Conservation (phyloP, 345 rosid species). For the Atalantia buxifolia region DNA sequence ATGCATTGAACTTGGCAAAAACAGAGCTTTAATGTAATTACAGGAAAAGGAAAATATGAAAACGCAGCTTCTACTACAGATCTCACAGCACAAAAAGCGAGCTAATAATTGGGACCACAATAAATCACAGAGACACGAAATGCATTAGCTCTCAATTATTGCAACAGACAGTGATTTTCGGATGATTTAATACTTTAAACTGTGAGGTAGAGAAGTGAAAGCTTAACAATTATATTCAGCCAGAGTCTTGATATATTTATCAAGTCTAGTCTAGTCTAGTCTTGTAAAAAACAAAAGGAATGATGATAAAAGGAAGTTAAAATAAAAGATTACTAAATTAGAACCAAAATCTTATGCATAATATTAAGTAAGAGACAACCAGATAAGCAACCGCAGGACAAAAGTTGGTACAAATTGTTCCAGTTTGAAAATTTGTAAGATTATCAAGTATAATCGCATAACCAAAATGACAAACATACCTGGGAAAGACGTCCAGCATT, state of each 20-base stretch:
- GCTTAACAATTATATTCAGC: background rate
- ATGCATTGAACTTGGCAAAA: conserved; percentile 1
- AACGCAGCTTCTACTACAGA: background rate
- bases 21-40: background rate
- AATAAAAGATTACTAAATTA: background rate
- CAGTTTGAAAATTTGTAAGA: background rate
- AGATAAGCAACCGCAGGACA: background rate
- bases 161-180: background rate
- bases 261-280: background rate
- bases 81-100: background rate
- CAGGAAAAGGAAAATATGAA: background rate
- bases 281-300: background rate
- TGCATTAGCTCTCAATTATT: background rate
- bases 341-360: background rate
- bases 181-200: background rate
- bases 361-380: background rate
- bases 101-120: background rate
- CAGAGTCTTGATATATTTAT: background rate
- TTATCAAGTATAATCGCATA: background rate
- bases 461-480: conserved; percentile 35
- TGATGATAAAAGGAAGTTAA: background rate
- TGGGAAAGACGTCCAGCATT: conserved; percentile 96
- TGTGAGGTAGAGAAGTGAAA: background rate
- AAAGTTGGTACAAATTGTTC: background rate
- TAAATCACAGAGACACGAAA: background rate